Percentiles rank a stretch among this genome's conserved stretches.
These are phyloP conservation scores for Xylaria sp. DNA, from an alignment of 2,329 filamentous ascomycete genomes.

Conservation along the genomic window DNA sequence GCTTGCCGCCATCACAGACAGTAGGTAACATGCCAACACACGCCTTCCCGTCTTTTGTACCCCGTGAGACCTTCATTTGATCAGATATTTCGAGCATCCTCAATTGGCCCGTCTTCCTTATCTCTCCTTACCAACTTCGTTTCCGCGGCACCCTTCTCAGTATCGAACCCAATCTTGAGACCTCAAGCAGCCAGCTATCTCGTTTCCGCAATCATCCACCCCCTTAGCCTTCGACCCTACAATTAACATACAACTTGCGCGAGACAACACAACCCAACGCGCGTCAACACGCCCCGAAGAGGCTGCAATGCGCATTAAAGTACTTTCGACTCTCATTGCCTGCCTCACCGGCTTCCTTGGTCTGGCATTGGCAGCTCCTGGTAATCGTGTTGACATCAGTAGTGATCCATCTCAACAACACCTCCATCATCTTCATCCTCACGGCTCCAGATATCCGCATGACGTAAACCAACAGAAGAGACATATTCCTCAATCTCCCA, in stretches of 20 bases:
- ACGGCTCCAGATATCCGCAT: background rate
- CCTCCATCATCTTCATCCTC: constrained; percentile 1
- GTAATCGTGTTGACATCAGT: background rate
- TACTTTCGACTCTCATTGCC: background rate
- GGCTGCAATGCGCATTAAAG: constrained; percentile 14
- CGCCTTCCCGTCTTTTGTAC: background rate
- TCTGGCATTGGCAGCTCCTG: constrained; percentile 7
- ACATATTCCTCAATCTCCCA: background rate
- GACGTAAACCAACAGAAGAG: background rate
- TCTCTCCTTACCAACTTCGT: background rate
- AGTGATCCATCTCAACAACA: background rate
- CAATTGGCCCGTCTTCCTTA: background rate
- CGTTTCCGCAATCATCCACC: background rate
- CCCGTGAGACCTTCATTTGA: background rate
- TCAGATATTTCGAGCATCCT: background rate
- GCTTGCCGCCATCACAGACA: background rate
- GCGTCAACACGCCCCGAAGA: background rate
- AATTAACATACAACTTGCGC: background rate
- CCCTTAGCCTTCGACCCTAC: background rate
- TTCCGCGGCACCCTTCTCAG: background rate
- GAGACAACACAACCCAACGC: background rate
- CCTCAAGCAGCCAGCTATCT: background rate
- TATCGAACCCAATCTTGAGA: background rate
- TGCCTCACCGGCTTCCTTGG: constrained; percentile 16
- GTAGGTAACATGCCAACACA: background rate